These are phyloP conservation scores for Hyaloscypha bicolor DNA, from an alignment of 495 filamentous ascomycete genomes.

Conservation along the genomic window DNA sequence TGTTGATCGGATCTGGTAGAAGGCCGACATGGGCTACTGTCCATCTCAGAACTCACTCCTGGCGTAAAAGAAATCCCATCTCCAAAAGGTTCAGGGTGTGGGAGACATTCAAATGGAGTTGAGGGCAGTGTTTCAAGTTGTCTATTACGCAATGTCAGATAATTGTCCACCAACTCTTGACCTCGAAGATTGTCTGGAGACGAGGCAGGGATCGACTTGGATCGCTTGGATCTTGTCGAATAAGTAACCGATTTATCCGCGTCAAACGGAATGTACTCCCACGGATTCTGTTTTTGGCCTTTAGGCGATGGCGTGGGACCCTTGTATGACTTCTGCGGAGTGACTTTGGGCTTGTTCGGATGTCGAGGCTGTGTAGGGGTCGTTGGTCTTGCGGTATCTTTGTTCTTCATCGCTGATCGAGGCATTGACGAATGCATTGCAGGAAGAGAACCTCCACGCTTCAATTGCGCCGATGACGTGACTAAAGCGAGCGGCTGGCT, in stretches of 20 bases:
- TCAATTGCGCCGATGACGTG: not conserved
- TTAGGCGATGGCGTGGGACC: slow-evolving; percentile 10
- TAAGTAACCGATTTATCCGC: not conserved
- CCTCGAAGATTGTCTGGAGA: not conserved
- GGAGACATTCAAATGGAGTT: not conserved
- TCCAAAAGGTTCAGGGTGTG: not conserved
- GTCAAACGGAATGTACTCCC: not conserved
- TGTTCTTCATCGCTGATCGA: not conserved
- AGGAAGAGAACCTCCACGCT: not conserved
- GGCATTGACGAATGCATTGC: not conserved
- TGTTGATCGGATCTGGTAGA: not conserved
- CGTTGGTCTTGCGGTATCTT: not conserved
- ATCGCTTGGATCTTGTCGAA: not conserved
- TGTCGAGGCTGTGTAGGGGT: not conserved
- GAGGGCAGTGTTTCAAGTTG: not conserved
- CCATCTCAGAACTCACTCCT: not conserved
- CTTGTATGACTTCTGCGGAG: slow-evolving; percentile 12
- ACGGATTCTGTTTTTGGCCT: slow-evolving; percentile 19
- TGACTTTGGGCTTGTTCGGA: slow-evolving; percentile 8
- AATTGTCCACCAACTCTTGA: not conserved
- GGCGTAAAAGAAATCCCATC: not conserved
- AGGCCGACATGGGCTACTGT: not conserved
- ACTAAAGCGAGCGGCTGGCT: not conserved
- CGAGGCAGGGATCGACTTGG: not conserved
- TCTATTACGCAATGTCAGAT: not conserved